These are phyloP conservation scores for Daucus carota DNA, from an alignment of 129 eudicot species.

Conservation along the genomic window DH1_v3.0 NC_030383.2:14531501-14532000, in stretches of 20 bases:
- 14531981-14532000: background rate
- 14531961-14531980: background rate
- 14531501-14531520: constrained; percentile 87
- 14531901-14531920: background rate
- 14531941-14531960: background rate
- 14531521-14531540: constrained; percentile 85
- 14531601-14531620: constrained; percentile 87
- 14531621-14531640: constrained; percentile 65
- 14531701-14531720: constrained; percentile 53
- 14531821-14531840: constrained; percentile 45
- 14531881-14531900: background rate
- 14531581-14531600: constrained; percentile 56
- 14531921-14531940: background rate
- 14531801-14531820: constrained; percentile 57
- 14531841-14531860: background rate
- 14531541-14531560: constrained; percentile 78
- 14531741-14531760: constrained; percentile 79
- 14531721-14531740: constrained; percentile 43
- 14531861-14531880: background rate
- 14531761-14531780: constrained; percentile 89
- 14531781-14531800: constrained; percentile 64
- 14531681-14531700: background rate
- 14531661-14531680: background rate
- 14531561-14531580: constrained; percentile 56
- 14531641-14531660: background rate